phyloP scores from a whole-genome alignment of 495 filamentous ascomycete species.

The Trypethelium eluteriae region DNA sequence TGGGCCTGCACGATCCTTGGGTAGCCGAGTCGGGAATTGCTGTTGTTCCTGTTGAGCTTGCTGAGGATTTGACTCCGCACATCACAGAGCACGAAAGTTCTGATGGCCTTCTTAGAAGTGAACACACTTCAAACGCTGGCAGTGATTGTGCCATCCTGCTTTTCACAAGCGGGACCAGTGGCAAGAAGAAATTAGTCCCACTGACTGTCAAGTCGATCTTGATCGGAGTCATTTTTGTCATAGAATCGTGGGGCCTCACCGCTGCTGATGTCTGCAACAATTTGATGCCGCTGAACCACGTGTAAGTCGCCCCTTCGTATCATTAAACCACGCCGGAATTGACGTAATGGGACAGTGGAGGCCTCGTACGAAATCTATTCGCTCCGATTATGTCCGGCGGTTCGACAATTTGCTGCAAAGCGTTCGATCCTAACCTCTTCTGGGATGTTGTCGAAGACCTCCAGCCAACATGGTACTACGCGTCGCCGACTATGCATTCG shows the following conservation, averaged over 20 bases:
- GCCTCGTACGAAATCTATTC: slow-evolving; percentile 22
- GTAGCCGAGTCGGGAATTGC: slow-evolving; percentile 10
- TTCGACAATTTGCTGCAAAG: slow-evolving; percentile 38
- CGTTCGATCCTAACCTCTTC: slow-evolving; percentile 44
- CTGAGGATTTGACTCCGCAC: neutral
- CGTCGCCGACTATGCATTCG: slow-evolving; percentile 44
- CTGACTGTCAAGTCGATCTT: slow-evolving; percentile 36
- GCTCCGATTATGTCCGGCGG: slow-evolving; percentile 27
- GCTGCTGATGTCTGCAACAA: slow-evolving; percentile 38
- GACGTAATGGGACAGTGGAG: slow-evolving; percentile 8
- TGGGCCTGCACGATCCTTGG: slow-evolving; percentile 15
- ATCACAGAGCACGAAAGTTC: neutral
- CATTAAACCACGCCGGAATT: neutral
- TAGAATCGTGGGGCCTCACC: slow-evolving; percentile 38
- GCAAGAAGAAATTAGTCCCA: slow-evolving; percentile 42
- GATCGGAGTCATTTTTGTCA: slow-evolving; percentile 35
- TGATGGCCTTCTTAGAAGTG: neutral
- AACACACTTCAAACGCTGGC: slow-evolving; percentile 11
- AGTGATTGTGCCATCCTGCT: slow-evolving; percentile 39
- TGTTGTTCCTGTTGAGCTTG: slow-evolving; percentile 14
- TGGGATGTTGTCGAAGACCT: slow-evolving; percentile 41
- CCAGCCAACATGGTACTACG: slow-evolving; percentile 44
- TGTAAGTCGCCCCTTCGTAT: slow-evolving; percentile 26
- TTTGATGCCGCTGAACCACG: slow-evolving; percentile 45
- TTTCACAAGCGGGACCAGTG: slow-evolving; percentile 44